phyloP scores from a whole-genome alignment of 1,139 yeast genomes.

The Hansenula sp. region DNA sequence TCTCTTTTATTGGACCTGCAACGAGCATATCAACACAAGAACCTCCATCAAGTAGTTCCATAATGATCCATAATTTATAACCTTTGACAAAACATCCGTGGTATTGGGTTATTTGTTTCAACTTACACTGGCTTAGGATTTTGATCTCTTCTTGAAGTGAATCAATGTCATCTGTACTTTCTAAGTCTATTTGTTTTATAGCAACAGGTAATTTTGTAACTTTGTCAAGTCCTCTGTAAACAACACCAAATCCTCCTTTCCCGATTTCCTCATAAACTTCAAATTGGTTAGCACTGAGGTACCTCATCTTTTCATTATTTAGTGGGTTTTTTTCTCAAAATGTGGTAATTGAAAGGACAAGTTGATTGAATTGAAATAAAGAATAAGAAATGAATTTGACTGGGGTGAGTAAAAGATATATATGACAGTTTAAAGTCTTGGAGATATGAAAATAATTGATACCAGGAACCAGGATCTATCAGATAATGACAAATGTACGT shows the following conservation, averaged over 20 bases:
- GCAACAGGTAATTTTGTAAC: constrained; percentile 52
- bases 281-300: constrained; percentile 42
- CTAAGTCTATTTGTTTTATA: constrained; percentile 73
- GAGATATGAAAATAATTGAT: too few species aligned
- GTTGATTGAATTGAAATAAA: neutral
- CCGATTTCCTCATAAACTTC: constrained; percentile 75
- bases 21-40: constrained; percentile 62
- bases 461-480: too few species aligned
- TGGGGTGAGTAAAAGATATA: too few species aligned
- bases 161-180: constrained; percentile 66
- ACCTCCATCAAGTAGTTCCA: constrained; percentile 86
- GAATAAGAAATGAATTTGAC: too few species aligned
- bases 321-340: too few species aligned
- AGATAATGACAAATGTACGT: too few species aligned
- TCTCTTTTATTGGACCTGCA: constrained; percentile 60
- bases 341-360: too few species aligned
- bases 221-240: constrained; percentile 65
- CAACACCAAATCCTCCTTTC: constrained; percentile 85
- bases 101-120: constrained; percentile 67
- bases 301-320: constrained; percentile 13
- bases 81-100: constrained; percentile 80
- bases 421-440: too few species aligned
- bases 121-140: constrained; percentile 69
- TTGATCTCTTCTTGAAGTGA: constrained; percentile 80
- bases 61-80: constrained; percentile 77